phyloP scores from a whole-genome alignment of 768 basidiomycete genomes.

The Mycena filopes region DNA sequence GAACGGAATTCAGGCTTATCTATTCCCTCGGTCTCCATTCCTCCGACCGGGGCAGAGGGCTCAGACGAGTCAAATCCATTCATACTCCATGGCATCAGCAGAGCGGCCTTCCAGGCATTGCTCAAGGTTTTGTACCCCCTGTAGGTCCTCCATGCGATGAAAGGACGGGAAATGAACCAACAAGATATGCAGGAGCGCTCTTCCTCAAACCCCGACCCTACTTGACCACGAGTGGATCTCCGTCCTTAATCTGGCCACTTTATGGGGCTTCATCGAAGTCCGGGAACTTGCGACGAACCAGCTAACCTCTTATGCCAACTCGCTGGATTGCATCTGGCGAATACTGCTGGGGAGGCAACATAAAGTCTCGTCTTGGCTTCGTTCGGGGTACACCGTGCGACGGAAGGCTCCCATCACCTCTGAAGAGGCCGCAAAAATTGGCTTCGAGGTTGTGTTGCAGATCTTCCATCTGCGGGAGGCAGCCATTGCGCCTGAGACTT shows the following conservation, averaged over 20 bases:
- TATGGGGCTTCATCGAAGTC: constrained; percentile 43
- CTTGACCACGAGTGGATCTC: constrained; percentile 41
- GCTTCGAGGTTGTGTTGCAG: no score
- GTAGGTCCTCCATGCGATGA: constrained; percentile 20
- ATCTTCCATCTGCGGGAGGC: no score
- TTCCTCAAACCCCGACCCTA: constrained; percentile 20
- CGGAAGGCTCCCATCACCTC: no score
- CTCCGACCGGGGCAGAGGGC: constrained; percentile 37
- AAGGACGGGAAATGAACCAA: background rate
- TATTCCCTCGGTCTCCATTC: no score
- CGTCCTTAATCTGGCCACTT: constrained; percentile 42
- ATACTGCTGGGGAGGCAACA: constrained; percentile 43
- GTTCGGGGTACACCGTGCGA: constrained; percentile 38
- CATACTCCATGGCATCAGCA: constrained; percentile 35
- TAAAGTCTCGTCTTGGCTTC: constrained; percentile 47
- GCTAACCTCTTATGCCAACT: constrained; percentile 24
- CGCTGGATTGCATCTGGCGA: constrained; percentile 38
- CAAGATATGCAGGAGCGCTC: background rate
- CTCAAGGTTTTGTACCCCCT: constrained; percentile 39
- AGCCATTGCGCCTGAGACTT: no score
- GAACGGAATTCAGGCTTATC: constrained; percentile 36
- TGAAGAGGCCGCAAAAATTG: no score
- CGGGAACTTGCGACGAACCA: constrained; percentile 39
- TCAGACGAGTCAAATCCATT: constrained; percentile 40
- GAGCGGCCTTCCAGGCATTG: constrained; percentile 37